Base-by-base conservation (phyloP, 805 yeast genomes). In the Jamesozyma rosinii region DNA sequence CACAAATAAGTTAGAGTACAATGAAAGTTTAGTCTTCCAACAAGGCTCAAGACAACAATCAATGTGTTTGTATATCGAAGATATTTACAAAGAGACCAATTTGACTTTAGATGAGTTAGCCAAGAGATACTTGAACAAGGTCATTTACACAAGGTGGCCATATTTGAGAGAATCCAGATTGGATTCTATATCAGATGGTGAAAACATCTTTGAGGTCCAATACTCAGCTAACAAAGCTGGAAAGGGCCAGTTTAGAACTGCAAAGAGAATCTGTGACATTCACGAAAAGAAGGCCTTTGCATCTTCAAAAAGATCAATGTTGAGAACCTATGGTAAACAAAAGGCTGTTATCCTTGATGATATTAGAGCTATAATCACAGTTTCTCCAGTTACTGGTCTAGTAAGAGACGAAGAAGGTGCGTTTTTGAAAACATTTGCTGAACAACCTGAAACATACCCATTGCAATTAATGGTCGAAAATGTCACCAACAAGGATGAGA, bases 61-160 rank as follows among this genome's bases (percentile, higher is more conserved):
- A 0, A 73, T 89, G 70, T 74, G 88, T 27, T 67, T 92, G 49
- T 67, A 74, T 2, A 55, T 89, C 22, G 69, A 72, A 37, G 75
- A 81, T 55, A 60, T 70, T 8, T 75, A 78, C 66, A 64, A 65
- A 26, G 55, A 52, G 38, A 54, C 53, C n/a, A 80, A 80, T 33
- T 55, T 76, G 31, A 66, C 82, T 4, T 64, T 76, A 24, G 80
- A 76, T 40, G 84, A 82, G 48, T 71, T 86, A 53, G 81, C 87
- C 20, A 72, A 76, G 44, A 72, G 78, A 53, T 76, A 72, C 44
- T 53, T 83, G 43, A 80, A 78, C 37, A 71, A 77, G 44, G 64
- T 77, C 40, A 82, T 84, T 2, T 89, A 79, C 58, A 76, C 84
- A 11, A 77, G 81, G 52, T 92, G 95, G 90, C 99, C 99, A n/a